Evolutionary conservation across 352 stramenopile genomes (phyloP).

Genomic region (Phytophthora macrochlamydospora): DNA sequence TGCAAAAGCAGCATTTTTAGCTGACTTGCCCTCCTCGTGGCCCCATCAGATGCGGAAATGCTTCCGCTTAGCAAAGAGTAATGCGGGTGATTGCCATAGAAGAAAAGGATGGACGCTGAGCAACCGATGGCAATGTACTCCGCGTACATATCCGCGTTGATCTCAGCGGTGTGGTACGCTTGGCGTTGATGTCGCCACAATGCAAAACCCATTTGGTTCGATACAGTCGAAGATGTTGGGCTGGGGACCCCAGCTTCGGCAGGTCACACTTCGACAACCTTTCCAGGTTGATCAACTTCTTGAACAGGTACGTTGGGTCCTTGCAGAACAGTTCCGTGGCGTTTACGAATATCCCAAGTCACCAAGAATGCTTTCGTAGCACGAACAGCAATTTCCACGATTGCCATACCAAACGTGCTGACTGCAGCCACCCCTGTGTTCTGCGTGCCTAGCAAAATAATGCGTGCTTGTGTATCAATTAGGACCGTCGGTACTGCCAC

Average conservation of each 20-base stretch:
- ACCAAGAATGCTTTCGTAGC: conserved; percentile 31
- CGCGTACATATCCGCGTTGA: conserved; percentile 42
- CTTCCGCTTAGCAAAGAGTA: conserved; percentile 26
- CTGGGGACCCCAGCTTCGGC: neutral
- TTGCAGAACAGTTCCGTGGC: conserved; percentile 16
- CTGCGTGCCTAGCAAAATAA: conserved; percentile 37
- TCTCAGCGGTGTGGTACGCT: conserved; percentile 28
- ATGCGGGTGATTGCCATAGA: conserved; percentile 39
- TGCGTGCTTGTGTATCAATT: conserved; percentile 51
- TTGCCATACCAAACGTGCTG: conserved; percentile 34
- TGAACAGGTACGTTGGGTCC: conserved; percentile 9
- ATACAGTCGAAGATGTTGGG: conserved; percentile 8
- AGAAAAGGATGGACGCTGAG: conserved; percentile 37
- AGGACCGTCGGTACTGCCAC: conserved; percentile 46
- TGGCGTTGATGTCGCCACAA: conserved; percentile 27
- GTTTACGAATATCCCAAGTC: conserved; percentile 22
- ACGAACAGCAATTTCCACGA: conserved; percentile 39
- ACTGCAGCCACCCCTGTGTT: conserved; percentile 27
- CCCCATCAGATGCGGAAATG: conserved; percentile 4
- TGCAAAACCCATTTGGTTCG: conserved; percentile 24
- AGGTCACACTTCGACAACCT: conserved; percentile 2
- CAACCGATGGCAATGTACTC: conserved; percentile 56
- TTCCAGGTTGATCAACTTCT: neutral
- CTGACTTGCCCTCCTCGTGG: conserved; percentile 12
- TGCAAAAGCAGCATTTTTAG: conserved; percentile 22